Percentiles rank a stretch among this genome's conserved stretches.
These are phyloP conservation scores for Leucogyrophana mollusca DNA, from an alignment of 768 basidiomycete genomes.

Conservation along the genomic window DNA sequence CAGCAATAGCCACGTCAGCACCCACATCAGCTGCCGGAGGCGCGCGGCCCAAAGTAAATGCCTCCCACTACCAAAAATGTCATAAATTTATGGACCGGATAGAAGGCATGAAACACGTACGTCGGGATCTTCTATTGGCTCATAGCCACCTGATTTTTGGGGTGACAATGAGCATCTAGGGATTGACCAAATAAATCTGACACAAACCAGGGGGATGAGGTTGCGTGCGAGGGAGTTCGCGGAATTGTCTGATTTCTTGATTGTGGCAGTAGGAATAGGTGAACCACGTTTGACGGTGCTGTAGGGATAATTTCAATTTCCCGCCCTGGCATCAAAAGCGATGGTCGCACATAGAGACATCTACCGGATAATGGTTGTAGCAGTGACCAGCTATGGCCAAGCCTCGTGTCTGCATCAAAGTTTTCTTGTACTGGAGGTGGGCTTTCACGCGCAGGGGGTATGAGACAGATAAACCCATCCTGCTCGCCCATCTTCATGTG, in stretches of 20 bases:
- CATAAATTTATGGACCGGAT: constrained; percentile 19
- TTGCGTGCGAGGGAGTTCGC: constrained; percentile 69
- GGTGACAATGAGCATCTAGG: constrained; percentile 18
- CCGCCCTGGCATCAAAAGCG: constrained; percentile 22
- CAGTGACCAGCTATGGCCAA: constrained; percentile 79
- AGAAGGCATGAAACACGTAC: constrained; percentile 42
- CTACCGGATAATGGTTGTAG: constrained; percentile 75
- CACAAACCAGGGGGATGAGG: constrained; percentile 59
- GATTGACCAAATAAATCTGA: constrained; percentile 23
- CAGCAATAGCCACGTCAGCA: constrained; percentile 63
- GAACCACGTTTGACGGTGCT: constrained; percentile 93
- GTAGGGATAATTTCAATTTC: constrained; percentile 31
- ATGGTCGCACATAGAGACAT: constrained; percentile 78
- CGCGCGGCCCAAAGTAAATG: constrained; percentile 76
- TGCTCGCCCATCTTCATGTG: constrained; percentile 71
- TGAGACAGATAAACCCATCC: constrained; percentile 74
- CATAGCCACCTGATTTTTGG: constrained; percentile 56
- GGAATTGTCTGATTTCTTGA: constrained; percentile 93
- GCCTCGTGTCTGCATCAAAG: constrained; percentile 57
- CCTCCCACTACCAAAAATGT: constrained; percentile 55
- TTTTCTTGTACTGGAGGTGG: constrained; percentile 48
- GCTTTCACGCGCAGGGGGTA: constrained; percentile 59
- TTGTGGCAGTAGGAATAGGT: constrained; percentile 98
- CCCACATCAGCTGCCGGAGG: constrained; percentile 57
- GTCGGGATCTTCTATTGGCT: constrained; percentile 83